Base-by-base conservation (phyloP, 2,329 filamentous ascomycete species). In the Verticillium tricorpus region DNA sequence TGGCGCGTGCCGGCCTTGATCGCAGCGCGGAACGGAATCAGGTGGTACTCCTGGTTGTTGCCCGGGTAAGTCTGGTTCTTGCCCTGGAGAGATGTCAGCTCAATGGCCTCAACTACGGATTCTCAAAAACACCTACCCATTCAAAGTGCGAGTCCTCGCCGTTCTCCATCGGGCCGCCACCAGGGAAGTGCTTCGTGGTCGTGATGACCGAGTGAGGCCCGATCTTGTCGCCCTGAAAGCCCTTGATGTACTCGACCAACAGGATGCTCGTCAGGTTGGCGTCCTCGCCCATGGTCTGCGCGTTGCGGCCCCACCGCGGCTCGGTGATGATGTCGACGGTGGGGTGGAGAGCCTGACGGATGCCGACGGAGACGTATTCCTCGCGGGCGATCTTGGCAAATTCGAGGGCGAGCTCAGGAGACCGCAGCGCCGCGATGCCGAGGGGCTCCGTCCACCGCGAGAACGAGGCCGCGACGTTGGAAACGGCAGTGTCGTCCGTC, bases 161-260 rank as follows among this genome's bases (percentile, higher is more conserved):
- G 57, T 80, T 71, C 61, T 81, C 71, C 66, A 80, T 75, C 0
- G 81, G 77, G 0, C 82, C 82, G 7, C 76, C 80, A 3, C 82
- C 82, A 0, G 82, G 81, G 66, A 85, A 84, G 63, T 85, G 81
- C 69, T 84, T 84, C 0, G 81, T 82, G 2, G 82, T 76, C 0
- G 81, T 80, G 1, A 76, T 76, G 3, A 83, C 76, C 1, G 78
- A 80, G 32, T 76, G 63, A 0, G 69, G 65, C 0, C 80, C 80
- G 19, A 82, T 70, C 37, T 73, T 69, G 1, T 75, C 71, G 0
- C 78, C 79, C 31, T 81, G 80, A 56, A 83, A 78, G 19, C 80
- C 81, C 56, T 77, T 75, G 66, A 83, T 76, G 60, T 82, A 82
- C 1, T 77, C 76, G 1, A 76, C 72, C 3, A 80, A 65, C 37